Evolutionary conservation across 768 basidiomycete genomes (phyloP), one percentile per base, ranked within the genome.

Genomic region (Daedalea quercina): DNA sequence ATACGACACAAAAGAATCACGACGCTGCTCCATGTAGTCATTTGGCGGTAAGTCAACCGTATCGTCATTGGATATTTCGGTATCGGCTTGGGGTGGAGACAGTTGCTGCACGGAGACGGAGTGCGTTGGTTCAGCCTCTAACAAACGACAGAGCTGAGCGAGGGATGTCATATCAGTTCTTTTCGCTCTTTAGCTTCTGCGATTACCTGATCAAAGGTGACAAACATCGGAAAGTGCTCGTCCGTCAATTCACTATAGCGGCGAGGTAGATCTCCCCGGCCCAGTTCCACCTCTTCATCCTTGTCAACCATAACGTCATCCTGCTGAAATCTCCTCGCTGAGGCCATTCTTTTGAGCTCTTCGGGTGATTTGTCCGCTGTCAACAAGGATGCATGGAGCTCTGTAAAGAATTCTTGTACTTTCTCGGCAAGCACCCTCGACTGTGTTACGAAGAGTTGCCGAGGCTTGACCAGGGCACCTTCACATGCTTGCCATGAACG

Each of bases 391-490:
- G 71, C 66, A 11, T 76, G 57, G n/a, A 87, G 65, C 57, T 78
- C 78, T 3, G 57, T 51, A 58, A 82, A 90, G 60, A 85, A 81
- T 42, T 84, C 80, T 55, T 83, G 74, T 15, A 89, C 87, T 56
- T 84, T 85, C 19, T 68, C 69, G 0, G 84, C 84, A 2, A 89
- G 74, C 15, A 81, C 71, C 15, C 73, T 74, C 1, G 86, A 88
- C 58, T 85, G 81, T 0, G 87, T 88, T 1, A 89, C 78, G 55
- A 89, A 89, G 15, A 89, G 64, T 58, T 89, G 87, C 9, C 84
- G 75, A 3, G 82, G 81, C 59, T 76, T 79, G 9, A 67, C 61
- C 35, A 71, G 63, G 2, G 64, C 55, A 17, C 63, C 68, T 11
- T 64, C 65, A 24, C 68, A 65, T 22, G 71, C 53, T 40, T 76